phyloP scores from a whole-genome alignment of 2,329 filamentous ascomycete species.

The Cadophora sp. region DNA sequence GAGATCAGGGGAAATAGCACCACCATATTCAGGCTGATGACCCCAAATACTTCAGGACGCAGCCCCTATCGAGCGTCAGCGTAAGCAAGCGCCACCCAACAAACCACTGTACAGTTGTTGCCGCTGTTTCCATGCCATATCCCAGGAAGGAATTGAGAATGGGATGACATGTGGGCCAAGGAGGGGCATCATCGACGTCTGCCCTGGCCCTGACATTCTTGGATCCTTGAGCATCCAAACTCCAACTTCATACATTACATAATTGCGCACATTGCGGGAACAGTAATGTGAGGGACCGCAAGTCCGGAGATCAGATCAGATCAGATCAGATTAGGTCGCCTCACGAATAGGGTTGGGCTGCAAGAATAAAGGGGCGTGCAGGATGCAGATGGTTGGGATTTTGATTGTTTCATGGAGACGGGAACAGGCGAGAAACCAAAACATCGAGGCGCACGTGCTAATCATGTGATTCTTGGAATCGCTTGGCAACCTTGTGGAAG shows the following conservation, averaged over 20 bases:
- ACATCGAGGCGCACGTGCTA: neutral
- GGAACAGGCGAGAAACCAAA: constrained; percentile 7
- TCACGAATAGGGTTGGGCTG: constrained; percentile 1
- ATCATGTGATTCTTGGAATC: neutral
- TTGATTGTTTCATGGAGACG: neutral
- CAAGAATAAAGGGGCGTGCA: neutral
- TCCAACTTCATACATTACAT: neutral
- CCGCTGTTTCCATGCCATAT: neutral
- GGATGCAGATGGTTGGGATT: neutral
- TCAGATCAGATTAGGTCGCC: constrained; percentile 9
- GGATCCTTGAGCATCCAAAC: neutral
- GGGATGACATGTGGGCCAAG: neutral
- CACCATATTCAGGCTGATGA: constrained; percentile 7
- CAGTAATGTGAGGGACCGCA: constrained; percentile 1
- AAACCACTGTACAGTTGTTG: neutral
- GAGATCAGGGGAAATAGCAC: constrained; percentile 12
- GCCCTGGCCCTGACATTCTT: neutral
- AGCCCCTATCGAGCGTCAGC: constrained; percentile 2
- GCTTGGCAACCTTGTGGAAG: neutral
- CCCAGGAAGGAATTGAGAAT: constrained; percentile 3
- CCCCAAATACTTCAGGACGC: neutral
- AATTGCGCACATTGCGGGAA: neutral
- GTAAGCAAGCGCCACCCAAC: neutral
- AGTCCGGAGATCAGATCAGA: constrained; percentile 9
- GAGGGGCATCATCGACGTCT: constrained; percentile 10